Conservation (phyloP, 768 basidiomycete species). For the Chalciporus pseudorubinellus region DNA sequence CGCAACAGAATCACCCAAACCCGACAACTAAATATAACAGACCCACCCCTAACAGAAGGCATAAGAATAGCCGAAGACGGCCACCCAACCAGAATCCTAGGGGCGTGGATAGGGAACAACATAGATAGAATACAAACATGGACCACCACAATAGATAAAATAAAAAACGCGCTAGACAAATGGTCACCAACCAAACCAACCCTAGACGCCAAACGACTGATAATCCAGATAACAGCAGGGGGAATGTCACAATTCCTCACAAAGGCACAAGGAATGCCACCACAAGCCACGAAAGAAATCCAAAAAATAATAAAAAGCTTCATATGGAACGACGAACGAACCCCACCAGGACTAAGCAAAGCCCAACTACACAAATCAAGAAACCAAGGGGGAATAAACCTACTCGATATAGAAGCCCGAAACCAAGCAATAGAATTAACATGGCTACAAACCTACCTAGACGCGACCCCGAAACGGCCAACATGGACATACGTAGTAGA, state of each 20-base stretch:
- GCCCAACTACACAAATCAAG: no score
- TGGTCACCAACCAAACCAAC: constrained; percentile 20
- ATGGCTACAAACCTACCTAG: no score
- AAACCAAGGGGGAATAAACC: no score
- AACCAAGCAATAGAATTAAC: no score
- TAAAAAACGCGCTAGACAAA: neutral
- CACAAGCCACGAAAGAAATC: no score
- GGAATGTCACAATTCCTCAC: constrained; percentile 33
- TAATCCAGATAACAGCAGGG: constrained; percentile 15
- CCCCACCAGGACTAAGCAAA: no score
- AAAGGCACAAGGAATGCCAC: constrained; percentile 18
- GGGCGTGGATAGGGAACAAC: constrained; percentile 25
- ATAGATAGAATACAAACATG: constrained; percentile 11
- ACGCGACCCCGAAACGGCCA: neutral
- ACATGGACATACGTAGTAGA: neutral
- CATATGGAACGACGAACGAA: no score
- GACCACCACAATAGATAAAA: constrained; percentile 18
- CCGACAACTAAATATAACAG: neutral
- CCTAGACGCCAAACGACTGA: constrained; percentile 5
- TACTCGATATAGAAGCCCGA: no score
- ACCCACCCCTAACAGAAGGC: neutral
- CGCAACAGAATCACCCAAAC: neutral
- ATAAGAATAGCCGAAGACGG: constrained; percentile 13
- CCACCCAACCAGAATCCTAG: constrained; percentile 9
- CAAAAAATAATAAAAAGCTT: no score